phyloP scores from a whole-genome alignment of 345 rosid genomes.

The Orychophragmus violaceus region DNA sequence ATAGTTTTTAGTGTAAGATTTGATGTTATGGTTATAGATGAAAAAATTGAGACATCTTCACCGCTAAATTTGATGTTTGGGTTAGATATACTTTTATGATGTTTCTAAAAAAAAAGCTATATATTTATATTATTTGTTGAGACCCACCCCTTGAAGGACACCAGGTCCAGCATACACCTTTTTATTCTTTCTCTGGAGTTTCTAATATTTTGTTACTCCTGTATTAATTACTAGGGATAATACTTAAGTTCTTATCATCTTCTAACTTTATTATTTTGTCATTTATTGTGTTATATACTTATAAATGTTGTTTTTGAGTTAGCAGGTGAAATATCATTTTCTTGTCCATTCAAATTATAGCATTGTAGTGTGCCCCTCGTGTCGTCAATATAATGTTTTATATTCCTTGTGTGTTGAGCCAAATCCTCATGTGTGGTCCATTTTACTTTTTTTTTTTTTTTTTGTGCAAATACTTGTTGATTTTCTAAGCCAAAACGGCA shows the following conservation, averaged over 20 bases:
- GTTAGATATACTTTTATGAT: not conserved
- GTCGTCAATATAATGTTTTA: not conserved
- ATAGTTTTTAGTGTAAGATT: too few relatives aligned
- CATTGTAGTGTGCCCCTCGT: slow-evolving; percentile 18
- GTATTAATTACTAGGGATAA: not conserved
- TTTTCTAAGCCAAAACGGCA: too few relatives aligned
- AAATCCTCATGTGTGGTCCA: not conserved
- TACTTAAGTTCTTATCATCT: not conserved
- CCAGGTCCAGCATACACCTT: not conserved
- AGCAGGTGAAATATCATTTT: slow-evolving; percentile 16
- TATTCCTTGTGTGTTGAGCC: not conserved
- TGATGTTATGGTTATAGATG: too few relatives aligned
- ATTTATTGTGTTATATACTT: not conserved
- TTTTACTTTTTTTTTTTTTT: too few relatives aligned
- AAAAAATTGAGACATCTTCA: too few relatives aligned
- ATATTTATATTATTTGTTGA: too few relatives aligned
- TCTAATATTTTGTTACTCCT: not conserved
- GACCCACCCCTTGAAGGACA: not conserved
- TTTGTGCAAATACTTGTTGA: too few relatives aligned
- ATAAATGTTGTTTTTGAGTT: not conserved
- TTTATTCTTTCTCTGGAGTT: not conserved
- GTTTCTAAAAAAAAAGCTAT: too few relatives aligned
- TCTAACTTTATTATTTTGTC: not conserved
- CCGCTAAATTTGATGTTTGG: too few relatives aligned
- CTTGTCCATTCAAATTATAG: slow-evolving; percentile 8